Evolutionary conservation across 192 early-diverging fungal genomes (phyloP).

Genomic region (Pilaira anomala): DNA sequence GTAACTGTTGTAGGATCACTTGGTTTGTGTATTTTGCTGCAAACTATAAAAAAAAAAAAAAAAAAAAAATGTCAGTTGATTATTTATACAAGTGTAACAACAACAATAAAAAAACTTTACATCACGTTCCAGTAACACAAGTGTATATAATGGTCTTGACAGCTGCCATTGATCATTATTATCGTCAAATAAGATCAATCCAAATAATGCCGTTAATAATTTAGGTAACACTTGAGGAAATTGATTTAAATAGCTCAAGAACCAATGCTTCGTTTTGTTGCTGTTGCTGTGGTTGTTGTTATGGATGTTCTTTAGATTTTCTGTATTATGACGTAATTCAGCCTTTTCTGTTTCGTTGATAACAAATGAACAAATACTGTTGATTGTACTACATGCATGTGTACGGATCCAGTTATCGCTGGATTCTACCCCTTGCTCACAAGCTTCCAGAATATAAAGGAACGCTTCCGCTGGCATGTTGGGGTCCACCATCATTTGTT

Average conservation of each 20-base stretch:
- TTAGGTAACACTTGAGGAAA: conserved; percentile 63
- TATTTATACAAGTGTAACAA: too few species aligned
- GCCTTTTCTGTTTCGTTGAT: conserved; percentile 41
- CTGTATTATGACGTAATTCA: neutral
- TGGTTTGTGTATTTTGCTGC: conserved; percentile 54
- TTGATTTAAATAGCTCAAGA: conserved; percentile 50
- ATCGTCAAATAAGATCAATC: conserved; percentile 79
- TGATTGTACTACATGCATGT: conserved; percentile 65
- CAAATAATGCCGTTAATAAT: conserved; percentile 63
- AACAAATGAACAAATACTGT: conserved; percentile 67
- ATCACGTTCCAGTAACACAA: conserved; percentile 73
- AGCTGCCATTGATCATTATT: conserved; percentile 79
- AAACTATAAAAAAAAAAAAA: conserved; percentile 27
- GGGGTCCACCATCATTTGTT: conserved; percentile 61
- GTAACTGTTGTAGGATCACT: conserved; percentile 54
- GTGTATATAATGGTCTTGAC: conserved; percentile 72
- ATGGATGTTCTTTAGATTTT: neutral
- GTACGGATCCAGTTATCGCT: conserved; percentile 55
- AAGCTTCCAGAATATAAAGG: conserved; percentile 67
- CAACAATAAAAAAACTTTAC: too few species aligned
- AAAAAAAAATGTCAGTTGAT: neutral
- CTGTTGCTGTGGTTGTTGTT: neutral
- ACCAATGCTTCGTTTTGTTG: conserved; percentile 38
- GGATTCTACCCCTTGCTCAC: conserved; percentile 66
- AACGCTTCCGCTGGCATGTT: conserved; percentile 54